A percentile compares a stretch with the other conserved stretches of the same genome.
phyloP scores from a whole-genome alignment of 2,329 filamentous ascomycete genomes.

The Fonsecaea monophora region DNA sequence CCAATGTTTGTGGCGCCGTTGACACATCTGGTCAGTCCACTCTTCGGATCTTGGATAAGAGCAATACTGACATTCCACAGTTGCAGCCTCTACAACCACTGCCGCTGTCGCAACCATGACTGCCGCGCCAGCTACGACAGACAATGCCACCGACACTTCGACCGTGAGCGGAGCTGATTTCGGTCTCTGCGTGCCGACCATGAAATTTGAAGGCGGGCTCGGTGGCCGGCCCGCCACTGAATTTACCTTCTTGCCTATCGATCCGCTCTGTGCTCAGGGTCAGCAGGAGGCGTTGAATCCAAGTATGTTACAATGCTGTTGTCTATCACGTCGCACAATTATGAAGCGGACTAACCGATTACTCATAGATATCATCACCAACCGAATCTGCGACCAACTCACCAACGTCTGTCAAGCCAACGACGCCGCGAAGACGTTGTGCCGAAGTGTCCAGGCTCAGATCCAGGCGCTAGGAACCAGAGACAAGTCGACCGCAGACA shows the following conservation, averaged over 20 bases:
- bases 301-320: conserved; percentile 62
- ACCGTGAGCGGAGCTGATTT: conserved; percentile 52
- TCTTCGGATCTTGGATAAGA: neutral
- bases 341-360: neutral
- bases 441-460: conserved; percentile 60
- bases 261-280: conserved; percentile 64
- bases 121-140: conserved; percentile 17
- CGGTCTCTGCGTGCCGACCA: conserved; percentile 58
- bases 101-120: conserved; percentile 18
- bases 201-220: conserved; percentile 64
- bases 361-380: conserved; percentile 69
- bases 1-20: conserved; percentile 26
- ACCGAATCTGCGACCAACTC: conserved; percentile 73
- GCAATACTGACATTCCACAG: conserved; percentile 9
- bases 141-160: conserved; percentile 26
- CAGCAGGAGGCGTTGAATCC: conserved; percentile 71
- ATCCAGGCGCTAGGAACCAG: conserved; percentile 55
- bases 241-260: conserved; percentile 72
- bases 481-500: conserved; percentile 50
- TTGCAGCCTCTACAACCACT: conserved; percentile 30
- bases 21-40: conserved; percentile 16
- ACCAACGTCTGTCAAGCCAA: conserved; percentile 71
- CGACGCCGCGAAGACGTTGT: conserved; percentile 63
- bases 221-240: conserved; percentile 61
- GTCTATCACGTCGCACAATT: neutral